phyloP scores from a whole-genome alignment of 2,329 filamentous ascomycete species.

The Colletotrichum eleusines region DNA sequence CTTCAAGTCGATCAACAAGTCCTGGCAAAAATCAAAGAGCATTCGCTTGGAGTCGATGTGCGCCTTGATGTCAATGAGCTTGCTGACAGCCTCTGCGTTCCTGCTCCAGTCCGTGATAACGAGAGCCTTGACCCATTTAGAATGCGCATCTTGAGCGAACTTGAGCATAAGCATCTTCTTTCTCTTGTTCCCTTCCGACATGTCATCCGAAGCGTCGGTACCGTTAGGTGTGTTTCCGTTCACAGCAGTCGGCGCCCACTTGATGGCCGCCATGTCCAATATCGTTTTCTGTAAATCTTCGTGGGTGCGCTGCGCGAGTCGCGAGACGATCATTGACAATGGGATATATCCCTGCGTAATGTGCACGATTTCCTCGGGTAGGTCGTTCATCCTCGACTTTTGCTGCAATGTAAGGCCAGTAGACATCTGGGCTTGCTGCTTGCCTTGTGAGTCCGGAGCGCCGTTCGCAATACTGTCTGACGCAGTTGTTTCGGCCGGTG shows the following conservation, averaged over 20 bases:
- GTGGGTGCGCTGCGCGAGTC: conserved; percentile 86
- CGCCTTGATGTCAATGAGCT: conserved; percentile 86
- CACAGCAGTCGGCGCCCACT: conserved; percentile 62
- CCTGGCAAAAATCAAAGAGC: conserved; percentile 70
- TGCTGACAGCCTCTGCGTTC: conserved; percentile 82
- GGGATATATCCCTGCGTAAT: conserved; percentile 83
- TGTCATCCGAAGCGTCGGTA: conserved; percentile 62
- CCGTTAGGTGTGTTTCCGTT: conserved; percentile 64
- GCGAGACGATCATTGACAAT: conserved; percentile 78
- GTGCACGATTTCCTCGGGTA: conserved; percentile 74
- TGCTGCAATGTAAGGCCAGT: conserved; percentile 35
- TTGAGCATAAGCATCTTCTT: conserved; percentile 83
- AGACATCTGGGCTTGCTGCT: conserved; percentile 37
- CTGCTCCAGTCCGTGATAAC: conserved; percentile 93
- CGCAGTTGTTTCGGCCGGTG: conserved; percentile 42
- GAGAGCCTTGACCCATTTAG: conserved; percentile 91
- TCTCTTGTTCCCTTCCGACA: conserved; percentile 72
- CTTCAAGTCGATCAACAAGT: conserved; percentile 78
- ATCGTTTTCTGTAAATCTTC: conserved; percentile 81
- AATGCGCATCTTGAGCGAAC: conserved; percentile 83
- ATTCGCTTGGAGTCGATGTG: conserved; percentile 76
- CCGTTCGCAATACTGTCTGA: conserved; percentile 45
- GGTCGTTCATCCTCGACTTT: conserved; percentile 62
- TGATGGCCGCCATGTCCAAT: conserved; percentile 76
- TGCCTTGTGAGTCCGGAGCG: conserved; percentile 43